Evolutionary conservation across 768 basidiomycete species (phyloP).

Genomic region (Phallus indusiatus): DNA sequence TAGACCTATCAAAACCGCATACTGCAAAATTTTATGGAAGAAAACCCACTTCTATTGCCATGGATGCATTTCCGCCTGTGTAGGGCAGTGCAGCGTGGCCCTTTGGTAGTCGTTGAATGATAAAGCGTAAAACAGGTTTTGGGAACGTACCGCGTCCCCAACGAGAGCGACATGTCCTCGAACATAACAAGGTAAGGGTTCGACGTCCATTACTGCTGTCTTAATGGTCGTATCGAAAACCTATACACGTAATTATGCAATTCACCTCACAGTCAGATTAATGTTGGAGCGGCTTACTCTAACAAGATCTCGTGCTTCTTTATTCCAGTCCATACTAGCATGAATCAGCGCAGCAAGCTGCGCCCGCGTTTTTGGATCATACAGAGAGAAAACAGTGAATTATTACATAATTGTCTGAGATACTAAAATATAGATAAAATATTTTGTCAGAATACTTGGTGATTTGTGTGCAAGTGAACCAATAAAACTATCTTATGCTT

Average conservation of each 20-base stretch:
- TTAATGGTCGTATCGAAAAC: conserved; percentile 26
- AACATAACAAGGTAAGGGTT: conserved; percentile 30
- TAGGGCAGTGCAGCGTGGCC: conserved; percentile 40
- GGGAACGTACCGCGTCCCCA: conserved; percentile 36
- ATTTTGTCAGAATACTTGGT: no score
- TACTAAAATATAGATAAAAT: no score
- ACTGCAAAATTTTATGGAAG: not conserved
- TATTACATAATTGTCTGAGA: no score
- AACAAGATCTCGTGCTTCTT: conserved; percentile 12
- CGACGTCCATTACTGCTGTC: conserved; percentile 37
- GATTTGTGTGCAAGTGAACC: no score
- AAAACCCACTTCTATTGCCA: conserved; percentile 36
- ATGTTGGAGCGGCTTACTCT: conserved; percentile 9
- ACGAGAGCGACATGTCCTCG: conserved; percentile 32
- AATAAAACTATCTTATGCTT: no score
- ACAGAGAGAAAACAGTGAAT: no score
- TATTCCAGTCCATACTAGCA: conserved; percentile 3
- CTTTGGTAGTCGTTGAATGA: conserved; percentile 12
- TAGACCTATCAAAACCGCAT: not conserved
- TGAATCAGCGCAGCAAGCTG: no score
- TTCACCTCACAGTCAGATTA: conserved; percentile 2
- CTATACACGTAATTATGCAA: conserved; percentile 16
- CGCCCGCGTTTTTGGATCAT: no score
- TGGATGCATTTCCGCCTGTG: conserved; percentile 39
- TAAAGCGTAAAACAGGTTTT: no score